Evolutionary conservation across 1,139 yeast species (phyloP).

Genomic region (Yamadazyma diddensiae): DNA sequence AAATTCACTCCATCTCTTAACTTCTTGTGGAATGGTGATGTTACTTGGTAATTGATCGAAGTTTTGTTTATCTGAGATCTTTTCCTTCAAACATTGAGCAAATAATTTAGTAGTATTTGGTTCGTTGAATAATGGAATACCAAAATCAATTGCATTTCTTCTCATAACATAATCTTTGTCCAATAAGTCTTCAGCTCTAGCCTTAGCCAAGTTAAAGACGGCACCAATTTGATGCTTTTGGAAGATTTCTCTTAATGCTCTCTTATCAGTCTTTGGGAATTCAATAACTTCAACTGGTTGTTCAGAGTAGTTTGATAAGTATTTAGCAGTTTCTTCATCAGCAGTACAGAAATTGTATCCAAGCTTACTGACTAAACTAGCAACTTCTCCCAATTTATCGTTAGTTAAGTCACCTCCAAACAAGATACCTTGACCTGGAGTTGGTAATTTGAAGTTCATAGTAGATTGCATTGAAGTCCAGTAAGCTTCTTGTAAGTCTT

Average conservation of each 20-base stretch:
- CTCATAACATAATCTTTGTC: conserved; percentile 97
- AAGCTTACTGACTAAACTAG: conserved; percentile 61
- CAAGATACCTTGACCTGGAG: conserved; percentile 83
- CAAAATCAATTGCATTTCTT: conserved; percentile 98
- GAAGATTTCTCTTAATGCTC: conserved; percentile 90
- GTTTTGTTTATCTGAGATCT: conserved; percentile 56
- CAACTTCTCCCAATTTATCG: conserved; percentile 71
- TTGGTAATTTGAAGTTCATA: conserved; percentile 92
- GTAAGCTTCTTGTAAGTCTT: conserved; percentile 82
- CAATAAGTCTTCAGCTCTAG: conserved; percentile 78
- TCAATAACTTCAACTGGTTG: conserved; percentile 66
- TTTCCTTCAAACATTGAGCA: conserved; percentile 76
- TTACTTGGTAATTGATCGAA: conserved; percentile 41
- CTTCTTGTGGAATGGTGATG: conserved; percentile 75
- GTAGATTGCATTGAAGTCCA: conserved; percentile 97
- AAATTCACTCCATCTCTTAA: conserved; percentile 93
- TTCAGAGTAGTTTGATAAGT: conserved; percentile 51
- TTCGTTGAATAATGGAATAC: conserved; percentile 92
- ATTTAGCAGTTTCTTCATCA: conserved; percentile 64
- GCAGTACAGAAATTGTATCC: conserved; percentile 86
- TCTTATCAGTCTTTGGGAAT: conserved; percentile 90
- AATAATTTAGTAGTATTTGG: conserved; percentile 89
- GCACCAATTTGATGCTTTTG: conserved; percentile 78
- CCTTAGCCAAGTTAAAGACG: conserved; percentile 87
- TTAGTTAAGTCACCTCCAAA: conserved; percentile 90